Evolutionary conservation across 164 flowering plant species (phyloP), one percentile per base, ranked within the genome.

Genomic region (Umbellularia californica): DNA sequence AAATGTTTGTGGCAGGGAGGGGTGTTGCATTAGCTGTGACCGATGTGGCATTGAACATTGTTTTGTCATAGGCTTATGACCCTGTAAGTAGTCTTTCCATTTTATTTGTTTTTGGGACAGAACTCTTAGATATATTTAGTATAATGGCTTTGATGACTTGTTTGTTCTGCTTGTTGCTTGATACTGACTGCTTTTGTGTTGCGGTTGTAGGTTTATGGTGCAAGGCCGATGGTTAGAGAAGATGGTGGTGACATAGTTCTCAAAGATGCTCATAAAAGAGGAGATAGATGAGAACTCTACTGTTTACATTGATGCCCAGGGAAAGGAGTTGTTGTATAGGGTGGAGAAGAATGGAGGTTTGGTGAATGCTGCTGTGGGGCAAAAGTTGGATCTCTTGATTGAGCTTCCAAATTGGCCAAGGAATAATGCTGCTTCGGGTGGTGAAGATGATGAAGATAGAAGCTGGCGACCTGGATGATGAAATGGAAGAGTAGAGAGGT

Each of bases 191-290:
- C 30, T 19, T 58, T 41, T 72, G 0, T 58, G 41, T 60, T 3
- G 51, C 5, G 7, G 20, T 22, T 70, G 27, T 76, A 92, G 95
- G 92, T 90, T 13, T 92, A 91, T 75, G 97, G 97, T 17, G 97
- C 98, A 1, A 86, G 98, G 52, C 97, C 98, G 98, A 65, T 94
- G 97, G 96, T 77, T 92, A 22, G 97, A 94, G 87, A 94, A 79
- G 84, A 87, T 77, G 78, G 98, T 92, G 64, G 97, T 94, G 70
- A 94, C 97, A 0, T 87, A 92, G 82, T 75, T 94, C 7, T 92
- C 97, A 0, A 91, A 72, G 68, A 94, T 92, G 98, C 90, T 92
- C 0, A 55, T 94, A 0, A 77, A 79, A 74, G 95, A 83, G 68
- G 97, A 90, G 70, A 91, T 94, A 0, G 98, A 91, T 72, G 98